Percentiles rank a stretch among this genome's conserved stretches.
phyloP scores from a whole-genome alignment of 495 filamentous ascomycete species.

The Lasiosphaeria ovina region DNA sequence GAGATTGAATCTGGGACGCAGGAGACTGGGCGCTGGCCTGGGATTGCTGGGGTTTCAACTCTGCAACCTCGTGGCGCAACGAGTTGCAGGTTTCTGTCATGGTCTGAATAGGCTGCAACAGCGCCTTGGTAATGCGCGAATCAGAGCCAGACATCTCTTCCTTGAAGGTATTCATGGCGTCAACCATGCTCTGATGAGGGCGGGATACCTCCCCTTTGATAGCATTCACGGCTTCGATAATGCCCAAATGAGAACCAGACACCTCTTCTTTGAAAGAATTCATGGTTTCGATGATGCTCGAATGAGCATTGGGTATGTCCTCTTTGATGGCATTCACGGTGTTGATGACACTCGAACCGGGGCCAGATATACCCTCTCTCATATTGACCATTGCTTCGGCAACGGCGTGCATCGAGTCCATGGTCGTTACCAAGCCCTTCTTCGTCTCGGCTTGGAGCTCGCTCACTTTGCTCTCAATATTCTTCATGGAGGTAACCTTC shows the following conservation, averaged over 20 bases:
- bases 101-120: slow-evolving; percentile 15
- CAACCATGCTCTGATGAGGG: not conserved
- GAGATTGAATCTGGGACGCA: not conserved
- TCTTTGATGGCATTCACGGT: too few relatives aligned
- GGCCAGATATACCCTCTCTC: slow-evolving; percentile 8
- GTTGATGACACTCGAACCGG: too few relatives aligned
- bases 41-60: slow-evolving; percentile 11
- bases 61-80: slow-evolving; percentile 17
- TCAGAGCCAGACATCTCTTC: not conserved
- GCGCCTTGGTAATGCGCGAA: not conserved
- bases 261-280: not conserved
- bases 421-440: slow-evolving; percentile 13
- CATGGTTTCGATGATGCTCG: not conserved
- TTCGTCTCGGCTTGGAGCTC: slow-evolving; percentile 11
- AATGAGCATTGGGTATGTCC: too few relatives aligned
- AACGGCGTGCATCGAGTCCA: slow-evolving; percentile 25
- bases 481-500: not conserved
- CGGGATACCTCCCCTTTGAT: too few relatives aligned
- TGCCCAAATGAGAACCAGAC: not conserved
- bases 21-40: not conserved
- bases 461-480: slow-evolving; percentile 8
- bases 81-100: slow-evolving; percentile 5
- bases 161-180: not conserved
- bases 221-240: too few relatives aligned
- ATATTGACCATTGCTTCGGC: slow-evolving; percentile 12